Evolutionary conservation across 1,284 basidiomycete species (phyloP).

Genomic region (Pseudozyma sp.): DNA sequence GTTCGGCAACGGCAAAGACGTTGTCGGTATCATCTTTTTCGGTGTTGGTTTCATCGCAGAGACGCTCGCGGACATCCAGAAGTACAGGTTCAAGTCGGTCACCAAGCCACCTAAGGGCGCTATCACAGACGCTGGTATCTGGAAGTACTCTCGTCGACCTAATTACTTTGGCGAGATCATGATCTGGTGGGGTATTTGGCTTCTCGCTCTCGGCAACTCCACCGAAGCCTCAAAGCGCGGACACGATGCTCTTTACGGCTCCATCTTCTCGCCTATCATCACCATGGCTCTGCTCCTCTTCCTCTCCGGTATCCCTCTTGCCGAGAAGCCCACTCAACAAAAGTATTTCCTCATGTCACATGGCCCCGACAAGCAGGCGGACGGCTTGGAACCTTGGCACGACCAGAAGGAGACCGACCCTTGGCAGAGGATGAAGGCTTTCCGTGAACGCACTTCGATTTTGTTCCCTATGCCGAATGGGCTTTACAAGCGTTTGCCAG

Average conservation of each 20-base stretch:
- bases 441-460: slow-evolving; percentile 74
- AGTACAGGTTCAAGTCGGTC: slow-evolving; percentile 68
- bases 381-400: slow-evolving; percentile 39
- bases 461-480: slow-evolving; percentile 77
- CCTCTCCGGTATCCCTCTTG: slow-evolving; percentile 78
- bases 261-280: slow-evolving; percentile 63
- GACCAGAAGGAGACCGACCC: slow-evolving; percentile 55
- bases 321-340: slow-evolving; percentile 79
- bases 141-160: slow-evolving; percentile 72
- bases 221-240: slow-evolving; percentile 24
- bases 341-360: slow-evolving; percentile 76
- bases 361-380: slow-evolving; percentile 46
- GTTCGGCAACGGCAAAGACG: slow-evolving; percentile 72
- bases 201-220: slow-evolving; percentile 43
- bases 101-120: slow-evolving; percentile 54
- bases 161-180: slow-evolving; percentile 81
- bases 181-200: slow-evolving; percentile 60
- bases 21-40: slow-evolving; percentile 79
- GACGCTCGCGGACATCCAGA: slow-evolving; percentile 76
- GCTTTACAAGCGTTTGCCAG: slow-evolving; percentile 75
- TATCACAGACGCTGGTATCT: slow-evolving; percentile 56
- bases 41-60: slow-evolving; percentile 76
- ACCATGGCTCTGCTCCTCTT: slow-evolving; percentile 66
- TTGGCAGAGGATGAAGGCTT: slow-evolving; percentile 60
- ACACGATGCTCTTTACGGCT: slow-evolving; percentile 52